Base-by-base conservation (phyloP, 768 basidiomycete species). In the Sporobolomyces roseus region DNA sequence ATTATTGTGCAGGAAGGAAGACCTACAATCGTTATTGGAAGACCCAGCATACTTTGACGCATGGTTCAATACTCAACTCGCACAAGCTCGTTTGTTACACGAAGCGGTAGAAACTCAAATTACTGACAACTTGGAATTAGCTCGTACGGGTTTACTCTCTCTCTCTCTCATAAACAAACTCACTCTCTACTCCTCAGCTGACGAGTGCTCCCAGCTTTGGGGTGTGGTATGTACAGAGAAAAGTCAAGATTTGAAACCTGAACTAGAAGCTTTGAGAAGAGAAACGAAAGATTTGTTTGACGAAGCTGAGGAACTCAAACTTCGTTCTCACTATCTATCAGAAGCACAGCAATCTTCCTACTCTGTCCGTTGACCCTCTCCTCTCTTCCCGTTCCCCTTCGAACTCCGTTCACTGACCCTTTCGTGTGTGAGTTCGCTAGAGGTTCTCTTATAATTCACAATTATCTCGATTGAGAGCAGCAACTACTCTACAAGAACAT, bases 261-360 rank as follows among this genome's bases (percentile, higher is more conserved):
- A 81, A 14, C 80, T 98, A 27, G 89, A 90, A 74, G 81, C 83
- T 49, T 80, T 97, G 46, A 82, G 94, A 38, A 81, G 87, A 3
- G 88, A 91, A 69, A 94, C 93, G 0, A 85, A 93, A 74, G 87
- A 87, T 27, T 87, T 90, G 0, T 97, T 94, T 74, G 87, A 91
- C 73, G 85, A 93, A 68, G 91, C 93, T 3, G 89, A 90, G 77
- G 77, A 82, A 23, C 79, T 94, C 30, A 91, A 96, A 79, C 81
- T 82, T 0, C 82, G 89, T 33, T 94, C 92, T 91, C 87, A 85
- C 73, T 89, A 90, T 56, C 76, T 96, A 10, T 91, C 96, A 66
- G 86, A 86, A 73, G 90, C 93, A 74, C 94, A 98, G 80, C 84
- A 81, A 59, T 90, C 91, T 4, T 36, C 54, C 38, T 55, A 55